Conservation (phyloP, 805 yeast species). For the Brettanomyces custersianus region DNA sequence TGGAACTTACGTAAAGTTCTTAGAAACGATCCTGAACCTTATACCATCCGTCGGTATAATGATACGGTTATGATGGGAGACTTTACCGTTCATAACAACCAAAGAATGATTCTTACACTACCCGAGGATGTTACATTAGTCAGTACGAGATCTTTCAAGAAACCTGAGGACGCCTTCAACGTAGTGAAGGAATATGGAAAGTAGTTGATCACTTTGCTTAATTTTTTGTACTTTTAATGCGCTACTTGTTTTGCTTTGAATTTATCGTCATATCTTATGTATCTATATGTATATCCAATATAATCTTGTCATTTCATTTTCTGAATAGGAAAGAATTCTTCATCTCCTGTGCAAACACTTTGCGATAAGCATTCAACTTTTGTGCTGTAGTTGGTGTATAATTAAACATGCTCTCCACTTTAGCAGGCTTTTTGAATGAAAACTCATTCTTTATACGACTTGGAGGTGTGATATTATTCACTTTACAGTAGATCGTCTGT, state of each 20-base stretch:
- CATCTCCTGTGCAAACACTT: constrained; percentile 54
- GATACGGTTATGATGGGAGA: constrained; percentile 65
- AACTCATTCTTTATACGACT: constrained; percentile 14
- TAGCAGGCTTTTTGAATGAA: neutral
- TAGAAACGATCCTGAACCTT: constrained; percentile 43
- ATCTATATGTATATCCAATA: too few relatives aligned
- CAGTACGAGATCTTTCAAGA: constrained; percentile 46
- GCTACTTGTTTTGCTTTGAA: neutral
- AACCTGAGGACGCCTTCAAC: constrained; percentile 31
- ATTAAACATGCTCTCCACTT: constrained; percentile 2
- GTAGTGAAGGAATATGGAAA: constrained; percentile 16
- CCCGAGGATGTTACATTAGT: constrained; percentile 72
- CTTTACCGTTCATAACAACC: constrained; percentile 66
- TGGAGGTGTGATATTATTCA: constrained; percentile 51
- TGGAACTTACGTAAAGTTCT: constrained; percentile 66
- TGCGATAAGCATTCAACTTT: constrained; percentile 50
- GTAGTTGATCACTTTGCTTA: neutral
- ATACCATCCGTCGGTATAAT: constrained; percentile 54
- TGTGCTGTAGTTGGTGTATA: constrained; percentile 44
- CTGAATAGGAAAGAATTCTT: constrained; percentile 43
- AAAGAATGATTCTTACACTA: constrained; percentile 63
- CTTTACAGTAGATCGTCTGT: constrained; percentile 47
- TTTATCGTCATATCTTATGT: too few relatives aligned
- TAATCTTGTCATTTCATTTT: constrained; percentile 12
- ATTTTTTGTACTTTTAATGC: constrained; percentile 2